Conservation (phyloP, 345 rosid genomes). For the Acer yangbiense region DNA sequence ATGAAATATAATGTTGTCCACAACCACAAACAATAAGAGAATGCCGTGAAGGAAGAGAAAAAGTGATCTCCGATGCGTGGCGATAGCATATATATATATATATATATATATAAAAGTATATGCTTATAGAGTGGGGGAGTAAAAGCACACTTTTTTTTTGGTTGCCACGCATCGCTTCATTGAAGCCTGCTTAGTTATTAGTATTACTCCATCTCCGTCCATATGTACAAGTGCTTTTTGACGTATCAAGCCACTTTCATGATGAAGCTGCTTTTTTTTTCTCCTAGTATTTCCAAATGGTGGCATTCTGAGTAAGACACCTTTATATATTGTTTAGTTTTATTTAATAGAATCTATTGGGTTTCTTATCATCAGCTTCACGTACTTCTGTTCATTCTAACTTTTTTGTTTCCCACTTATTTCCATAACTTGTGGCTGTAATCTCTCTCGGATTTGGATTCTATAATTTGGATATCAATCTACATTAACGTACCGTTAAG, state of each 20-base stretch:
- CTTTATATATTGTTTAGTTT: not conserved
- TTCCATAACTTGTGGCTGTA: not conserved
- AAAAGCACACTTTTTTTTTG: too few relatives aligned
- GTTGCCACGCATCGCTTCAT: not conserved
- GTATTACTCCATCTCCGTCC: not conserved
- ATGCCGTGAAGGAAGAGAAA: not conserved
- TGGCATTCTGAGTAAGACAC: not conserved
- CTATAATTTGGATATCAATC: too few relatives aligned
- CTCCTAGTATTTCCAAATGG: not conserved
- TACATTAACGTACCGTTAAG: too few relatives aligned
- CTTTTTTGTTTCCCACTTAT: not conserved
- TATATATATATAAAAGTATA: too few relatives aligned
- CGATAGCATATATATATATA: too few relatives aligned
- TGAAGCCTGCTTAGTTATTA: not conserved
- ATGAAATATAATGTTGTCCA: too few relatives aligned
- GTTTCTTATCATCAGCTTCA: not conserved
- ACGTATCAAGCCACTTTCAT: constrained; percentile 6
- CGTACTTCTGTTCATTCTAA: not conserved
- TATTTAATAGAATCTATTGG: not conserved
- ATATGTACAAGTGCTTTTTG: not conserved
- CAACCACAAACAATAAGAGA: too few relatives aligned
- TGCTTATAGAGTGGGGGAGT: not conserved
- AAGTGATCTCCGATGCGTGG: too few relatives aligned
- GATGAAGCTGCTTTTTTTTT: not conserved
- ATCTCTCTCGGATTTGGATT: too few relatives aligned